Base-by-base conservation (phyloP, 495 filamentous ascomycete species). In the Penicillium herquei region DNA sequence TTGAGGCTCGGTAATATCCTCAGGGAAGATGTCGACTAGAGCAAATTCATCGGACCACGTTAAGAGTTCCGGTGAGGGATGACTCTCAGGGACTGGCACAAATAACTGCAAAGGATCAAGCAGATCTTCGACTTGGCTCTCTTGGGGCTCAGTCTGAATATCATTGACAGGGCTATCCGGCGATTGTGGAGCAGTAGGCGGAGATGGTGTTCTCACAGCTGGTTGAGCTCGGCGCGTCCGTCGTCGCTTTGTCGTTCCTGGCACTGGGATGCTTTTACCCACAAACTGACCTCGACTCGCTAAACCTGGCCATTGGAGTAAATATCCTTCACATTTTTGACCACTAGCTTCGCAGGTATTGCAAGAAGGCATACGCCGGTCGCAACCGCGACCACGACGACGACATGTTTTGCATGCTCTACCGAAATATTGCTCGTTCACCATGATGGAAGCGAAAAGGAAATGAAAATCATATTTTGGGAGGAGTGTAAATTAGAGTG, bases 381-480 rank as follows among this genome's bases (percentile, higher is more conserved):
- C 52, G 17, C 52, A 54, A 39, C 33, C 33, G 46, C 52, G 42
- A 31, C 52, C 52, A 13, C 52, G 41, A 17, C 52, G 52, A 13
- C 52, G 52, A 39, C 52, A 54, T 26, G 52, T 54, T 39, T 54
- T 47, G 52, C 52, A 54, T 31, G 52, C 52, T 30, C 52, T 47
- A 16, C 52, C 52, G 16, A 54, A 54, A 40, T 47, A 54, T 31
- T 43, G 32, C 33, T 54, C 52, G 43, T 42, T 52, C 12, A 42
- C 12, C 49, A 51, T 51, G 32, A 14, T 9, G 33, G 14, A 49
- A 26, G 21, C 21, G 21, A 26, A 26, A 26, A 26, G 21, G 21
- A 4, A 26, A 2, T 26, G 21, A 26, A 26, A 26, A 26, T 26
- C 1, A 35, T n/a, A 8, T 16, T 10, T 7, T 8, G 39, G 39